phyloP scores from a whole-genome alignment of 2,329 filamentous ascomycete genomes.

The Cordyceps cicadae region DNA sequence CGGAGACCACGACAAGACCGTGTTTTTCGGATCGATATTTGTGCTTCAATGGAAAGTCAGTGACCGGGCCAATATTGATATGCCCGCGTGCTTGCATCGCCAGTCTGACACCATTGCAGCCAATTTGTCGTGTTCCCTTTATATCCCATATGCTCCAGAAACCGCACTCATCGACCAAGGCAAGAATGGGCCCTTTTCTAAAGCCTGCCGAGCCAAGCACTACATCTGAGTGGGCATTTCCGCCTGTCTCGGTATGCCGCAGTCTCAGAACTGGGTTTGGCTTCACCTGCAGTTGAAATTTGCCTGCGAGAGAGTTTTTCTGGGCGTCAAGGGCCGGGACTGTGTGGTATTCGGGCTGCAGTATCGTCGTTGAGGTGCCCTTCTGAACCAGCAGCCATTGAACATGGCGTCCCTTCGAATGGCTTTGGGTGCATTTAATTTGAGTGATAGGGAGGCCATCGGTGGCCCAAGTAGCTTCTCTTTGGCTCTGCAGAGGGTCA shows the following conservation, averaged over 20 bases:
- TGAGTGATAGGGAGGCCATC: constrained; percentile 41
- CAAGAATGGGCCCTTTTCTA: constrained; percentile 51
- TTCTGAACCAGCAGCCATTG: constrained; percentile 50
- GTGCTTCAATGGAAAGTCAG: constrained; percentile 24
- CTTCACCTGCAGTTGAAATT: constrained; percentile 42
- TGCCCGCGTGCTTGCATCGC: constrained; percentile 34
- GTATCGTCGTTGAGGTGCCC: constrained; percentile 40
- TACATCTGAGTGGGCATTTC: constrained; percentile 51
- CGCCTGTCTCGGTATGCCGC: constrained; percentile 43
- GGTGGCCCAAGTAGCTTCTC: constrained; percentile 45
- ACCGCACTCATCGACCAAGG: constrained; percentile 56
- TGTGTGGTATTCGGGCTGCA: constrained; percentile 42
- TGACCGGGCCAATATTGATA: constrained; percentile 31
- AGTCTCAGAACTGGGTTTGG: constrained; percentile 48
- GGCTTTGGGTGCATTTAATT: constrained; percentile 40
- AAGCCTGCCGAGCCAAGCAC: constrained; percentile 49
- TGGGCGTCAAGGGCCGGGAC: constrained; percentile 23
- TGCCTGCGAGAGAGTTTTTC: constrained; percentile 12
- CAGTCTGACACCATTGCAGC: constrained; percentile 26
- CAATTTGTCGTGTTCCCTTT: constrained; percentile 26
- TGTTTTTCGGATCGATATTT: constrained; percentile 29
- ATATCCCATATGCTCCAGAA: constrained; percentile 63
- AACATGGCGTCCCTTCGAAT: constrained; percentile 27
- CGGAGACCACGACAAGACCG: constrained; percentile 33
- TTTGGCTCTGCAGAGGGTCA: constrained; percentile 34